Percentiles rank a stretch among this genome's conserved stretches.
These are phyloP conservation scores for Lactarius quietus DNA, from an alignment of 768 basidiomycete species.

Conservation along the genomic window DNA sequence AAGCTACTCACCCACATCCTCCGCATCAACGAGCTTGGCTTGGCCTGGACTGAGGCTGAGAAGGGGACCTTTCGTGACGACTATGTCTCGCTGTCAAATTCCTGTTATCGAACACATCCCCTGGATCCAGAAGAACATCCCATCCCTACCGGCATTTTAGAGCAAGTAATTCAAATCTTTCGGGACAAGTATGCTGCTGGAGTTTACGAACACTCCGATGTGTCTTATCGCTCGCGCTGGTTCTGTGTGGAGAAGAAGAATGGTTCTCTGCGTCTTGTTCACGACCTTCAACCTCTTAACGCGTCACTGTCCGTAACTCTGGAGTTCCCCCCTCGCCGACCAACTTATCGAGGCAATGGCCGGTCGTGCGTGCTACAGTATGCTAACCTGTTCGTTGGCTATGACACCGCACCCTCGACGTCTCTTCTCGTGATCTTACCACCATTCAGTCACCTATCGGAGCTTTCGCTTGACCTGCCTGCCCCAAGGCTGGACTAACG, in stretches of 20 bases:
- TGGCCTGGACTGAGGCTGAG: background rate
- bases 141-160: no score
- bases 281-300: constrained; percentile 30
- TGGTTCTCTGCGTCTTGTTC: constrained; percentile 24
- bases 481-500: background rate
- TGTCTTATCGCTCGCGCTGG: background rate
- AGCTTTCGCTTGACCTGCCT: background rate
- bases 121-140: no score
- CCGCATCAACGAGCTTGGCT: constrained; percentile 37
- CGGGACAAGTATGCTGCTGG: constrained; percentile 26
- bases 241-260: background rate
- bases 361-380: constrained; percentile 24
- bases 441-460: background rate
- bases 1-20: constrained; percentile 29
- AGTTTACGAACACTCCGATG: constrained; percentile 30
- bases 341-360: constrained; percentile 30
- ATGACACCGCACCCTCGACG: background rate
- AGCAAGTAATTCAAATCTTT: no score
- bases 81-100: no score
- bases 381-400: background rate
- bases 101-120: no score
- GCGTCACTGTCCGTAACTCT: constrained; percentile 26
- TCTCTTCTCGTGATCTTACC: background rate
- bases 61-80: background rate
- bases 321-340: constrained; percentile 6